These are phyloP conservation scores for Fraxinus cuspidata DNA, from an alignment of 257 asterid species.

Conservation along the genomic window DNA sequence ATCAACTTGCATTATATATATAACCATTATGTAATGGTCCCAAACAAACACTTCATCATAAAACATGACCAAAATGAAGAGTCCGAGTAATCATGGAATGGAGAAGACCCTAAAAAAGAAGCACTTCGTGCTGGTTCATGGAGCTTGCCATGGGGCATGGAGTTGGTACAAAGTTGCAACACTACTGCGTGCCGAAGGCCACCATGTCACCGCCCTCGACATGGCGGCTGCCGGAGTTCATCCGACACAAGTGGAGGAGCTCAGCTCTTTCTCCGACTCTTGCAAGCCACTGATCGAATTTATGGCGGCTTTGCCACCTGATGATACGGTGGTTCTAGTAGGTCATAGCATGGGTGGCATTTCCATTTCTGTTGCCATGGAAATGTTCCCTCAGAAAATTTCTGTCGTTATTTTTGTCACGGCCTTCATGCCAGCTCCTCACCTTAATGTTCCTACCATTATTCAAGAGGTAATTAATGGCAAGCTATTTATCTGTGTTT, in stretches of 20 bases:
- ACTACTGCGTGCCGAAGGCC: slow-evolving; percentile 17
- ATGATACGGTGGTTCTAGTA: slow-evolving; percentile 28
- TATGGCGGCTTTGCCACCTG: slow-evolving; percentile 24
- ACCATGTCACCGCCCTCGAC: slow-evolving; percentile 31
- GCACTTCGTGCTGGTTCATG: slow-evolving; percentile 35
- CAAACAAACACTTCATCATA: neutral
- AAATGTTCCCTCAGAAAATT: slow-evolving; percentile 27
- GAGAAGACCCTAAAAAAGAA: neutral
- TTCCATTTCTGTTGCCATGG: slow-evolving; percentile 26
- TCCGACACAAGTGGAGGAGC: slow-evolving; percentile 17
- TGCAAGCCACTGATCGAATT: slow-evolving; percentile 25
- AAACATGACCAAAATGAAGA: neutral
- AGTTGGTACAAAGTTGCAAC: slow-evolving; percentile 35
- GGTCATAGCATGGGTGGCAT: slow-evolving; percentile 37
- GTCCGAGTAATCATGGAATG: neutral
- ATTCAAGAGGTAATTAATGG: slow-evolving; percentile 15
- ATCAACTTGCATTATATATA: no score
- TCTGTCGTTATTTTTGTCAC: slow-evolving; percentile 26
- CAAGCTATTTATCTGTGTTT: neutral
- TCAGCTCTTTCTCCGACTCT: slow-evolving; percentile 21
- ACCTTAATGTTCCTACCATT: neutral
- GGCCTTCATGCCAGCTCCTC: slow-evolving; percentile 32
- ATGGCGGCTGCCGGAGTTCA: slow-evolving; percentile 31
- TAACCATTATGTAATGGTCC: no score
- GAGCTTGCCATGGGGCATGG: slow-evolving; percentile 41